Evolutionary conservation across 192 early-diverging fungal species (phyloP).

Genomic region (Coemansia sp.): DNA sequence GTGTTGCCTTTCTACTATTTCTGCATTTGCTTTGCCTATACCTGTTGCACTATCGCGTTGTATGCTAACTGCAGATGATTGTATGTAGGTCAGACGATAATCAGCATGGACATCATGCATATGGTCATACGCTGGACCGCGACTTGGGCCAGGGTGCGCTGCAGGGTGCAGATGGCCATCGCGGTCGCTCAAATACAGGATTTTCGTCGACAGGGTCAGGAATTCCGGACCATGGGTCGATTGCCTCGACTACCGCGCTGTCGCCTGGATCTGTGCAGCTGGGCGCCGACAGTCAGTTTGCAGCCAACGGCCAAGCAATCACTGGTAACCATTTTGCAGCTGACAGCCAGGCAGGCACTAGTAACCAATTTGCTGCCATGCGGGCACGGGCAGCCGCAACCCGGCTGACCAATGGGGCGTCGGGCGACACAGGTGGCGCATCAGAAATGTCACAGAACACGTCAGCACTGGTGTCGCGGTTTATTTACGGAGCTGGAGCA

Average conservation of each 20-base stretch:
- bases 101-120: neutral
- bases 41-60: too few species aligned
- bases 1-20: neutral
- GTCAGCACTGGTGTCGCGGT: slow-evolving; percentile 4
- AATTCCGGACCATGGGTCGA: slow-evolving; percentile 26
- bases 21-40: neutral
- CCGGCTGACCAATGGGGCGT: too few species aligned
- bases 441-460: neutral
- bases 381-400: too few species aligned
- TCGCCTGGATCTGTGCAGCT: slow-evolving; percentile 15
- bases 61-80: neutral
- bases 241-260: slow-evolving; percentile 44
- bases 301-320: neutral
- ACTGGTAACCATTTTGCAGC: neutral
- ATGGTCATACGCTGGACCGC: neutral
- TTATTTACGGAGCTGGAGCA: neutral
- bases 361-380: neutral
- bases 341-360: neutral
- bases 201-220: slow-evolving; percentile 34
- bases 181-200: slow-evolving; percentile 33
- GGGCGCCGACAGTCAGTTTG: neutral
- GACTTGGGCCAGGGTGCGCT: neutral
- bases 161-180: neutral
- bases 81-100: slow-evolving; percentile 13
- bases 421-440: neutral